Evolutionary conservation across 2,329 filamentous ascomycete genomes (phyloP).

Genomic region (Macrophomina phaseolina): DNA sequence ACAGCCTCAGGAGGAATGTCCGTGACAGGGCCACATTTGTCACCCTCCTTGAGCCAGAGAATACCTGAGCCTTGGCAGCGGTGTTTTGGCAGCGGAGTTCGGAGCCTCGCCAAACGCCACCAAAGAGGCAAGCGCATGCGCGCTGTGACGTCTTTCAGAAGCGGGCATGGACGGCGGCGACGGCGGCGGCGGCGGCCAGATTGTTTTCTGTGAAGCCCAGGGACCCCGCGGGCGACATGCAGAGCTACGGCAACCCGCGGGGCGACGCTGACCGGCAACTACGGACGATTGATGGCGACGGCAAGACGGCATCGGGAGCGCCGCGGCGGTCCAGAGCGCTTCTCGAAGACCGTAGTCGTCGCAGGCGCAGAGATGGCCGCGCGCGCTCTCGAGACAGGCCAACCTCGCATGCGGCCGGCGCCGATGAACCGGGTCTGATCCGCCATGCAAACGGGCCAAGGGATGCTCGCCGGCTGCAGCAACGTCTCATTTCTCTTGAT

Average conservation of each 20-base stretch:
- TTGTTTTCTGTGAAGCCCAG: background rate
- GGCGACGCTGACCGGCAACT: conserved; percentile 7
- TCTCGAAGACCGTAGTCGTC: conserved; percentile 7
- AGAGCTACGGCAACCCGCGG: conserved; percentile 3
- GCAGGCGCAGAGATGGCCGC: conserved; percentile 17
- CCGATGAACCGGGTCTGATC: conserved; percentile 21
- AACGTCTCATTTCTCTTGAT: conserved; percentile 24
- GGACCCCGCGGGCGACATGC: background rate
- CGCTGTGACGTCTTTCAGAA: conserved; percentile 4
- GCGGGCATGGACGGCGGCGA: background rate
- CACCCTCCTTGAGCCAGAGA: conserved; percentile 16
- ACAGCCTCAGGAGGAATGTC: conserved; percentile 22
- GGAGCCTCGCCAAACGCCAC: conserved; percentile 15
- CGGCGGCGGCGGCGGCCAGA: background rate
- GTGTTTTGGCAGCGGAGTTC: conserved; percentile 15
- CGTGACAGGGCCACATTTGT: conserved; percentile 18
- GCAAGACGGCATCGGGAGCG: conserved; percentile 13
- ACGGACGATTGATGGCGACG: background rate
- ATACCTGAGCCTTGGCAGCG: conserved; percentile 18
- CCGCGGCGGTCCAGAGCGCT: conserved; percentile 9
- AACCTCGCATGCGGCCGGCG: conserved; percentile 22
- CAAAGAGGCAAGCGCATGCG: conserved; percentile 14
- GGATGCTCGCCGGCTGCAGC: conserved; percentile 27
- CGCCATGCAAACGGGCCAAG: conserved; percentile 28
- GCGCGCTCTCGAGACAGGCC: conserved; percentile 8